Percentiles rank a stretch among this genome's conserved stretches.
Conservation (phyloP, 2,329 filamentous ascomycete species). For the Huntiella omanensis region DNA sequence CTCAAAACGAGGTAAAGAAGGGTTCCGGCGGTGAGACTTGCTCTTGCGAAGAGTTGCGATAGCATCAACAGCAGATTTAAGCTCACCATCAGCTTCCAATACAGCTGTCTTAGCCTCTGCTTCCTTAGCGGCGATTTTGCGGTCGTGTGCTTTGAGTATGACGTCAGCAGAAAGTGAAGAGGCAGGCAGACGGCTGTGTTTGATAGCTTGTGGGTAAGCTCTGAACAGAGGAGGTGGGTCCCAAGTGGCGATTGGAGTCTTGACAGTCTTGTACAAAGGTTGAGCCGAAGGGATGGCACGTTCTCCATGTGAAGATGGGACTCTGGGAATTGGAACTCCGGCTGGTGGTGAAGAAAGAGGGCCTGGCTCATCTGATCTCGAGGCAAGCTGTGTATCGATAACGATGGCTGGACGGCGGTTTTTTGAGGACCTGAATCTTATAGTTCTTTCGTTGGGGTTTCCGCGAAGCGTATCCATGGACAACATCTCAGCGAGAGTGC, state of each 20-base stretch:
- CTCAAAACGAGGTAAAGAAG: slow-evolving; percentile 31
- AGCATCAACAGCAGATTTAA: neutral
- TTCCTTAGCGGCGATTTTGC: slow-evolving; percentile 14
- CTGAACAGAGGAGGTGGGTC: slow-evolving; percentile 65
- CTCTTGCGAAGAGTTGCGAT: slow-evolving; percentile 15
- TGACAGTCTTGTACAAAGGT: slow-evolving; percentile 15
- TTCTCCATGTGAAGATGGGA: slow-evolving; percentile 7
- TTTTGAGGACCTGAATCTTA: too few relatives aligned
- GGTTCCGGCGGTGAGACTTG: slow-evolving; percentile 29
- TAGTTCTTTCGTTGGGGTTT: too few relatives aligned
- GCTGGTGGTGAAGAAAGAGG: slow-evolving; percentile 7
- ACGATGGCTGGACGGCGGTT: slow-evolving; percentile 4
- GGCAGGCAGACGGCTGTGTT: slow-evolving; percentile 50
- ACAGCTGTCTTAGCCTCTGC: neutral
- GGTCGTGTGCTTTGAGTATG: slow-evolving; percentile 27
- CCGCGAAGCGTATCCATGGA: too few relatives aligned
- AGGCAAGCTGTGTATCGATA: slow-evolving; percentile 10
- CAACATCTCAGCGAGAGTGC: too few relatives aligned
- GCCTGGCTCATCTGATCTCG: neutral
- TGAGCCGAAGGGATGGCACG: neutral
- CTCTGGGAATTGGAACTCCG: slow-evolving; percentile 7
- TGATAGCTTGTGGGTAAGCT: slow-evolving; percentile 68
- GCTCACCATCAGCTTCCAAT: slow-evolving; percentile 1
- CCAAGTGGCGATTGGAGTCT: slow-evolving; percentile 27
- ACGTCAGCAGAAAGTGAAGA: slow-evolving; percentile 50